Evolutionary conservation across 73 alveolate species (phyloP).

Genomic region (Uronychia binucleata): DNA sequence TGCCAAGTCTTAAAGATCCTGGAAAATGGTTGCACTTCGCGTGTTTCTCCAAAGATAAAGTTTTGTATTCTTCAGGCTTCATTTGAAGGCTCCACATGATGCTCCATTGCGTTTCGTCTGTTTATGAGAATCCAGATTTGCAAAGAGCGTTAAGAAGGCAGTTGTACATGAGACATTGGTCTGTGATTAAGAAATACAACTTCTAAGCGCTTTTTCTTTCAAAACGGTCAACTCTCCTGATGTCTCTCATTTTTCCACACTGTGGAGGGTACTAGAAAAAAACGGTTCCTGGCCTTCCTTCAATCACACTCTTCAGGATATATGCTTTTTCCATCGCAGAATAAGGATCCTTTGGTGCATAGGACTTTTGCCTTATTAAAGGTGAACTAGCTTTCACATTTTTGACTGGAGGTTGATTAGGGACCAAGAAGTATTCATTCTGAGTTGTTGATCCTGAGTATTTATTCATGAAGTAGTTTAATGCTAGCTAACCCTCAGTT

Average conservation of each 20-base stretch:
- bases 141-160: slow-evolving; percentile 40
- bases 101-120: slow-evolving; percentile 58
- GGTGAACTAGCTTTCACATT: not conserved
- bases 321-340: not conserved
- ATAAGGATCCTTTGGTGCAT: not conserved
- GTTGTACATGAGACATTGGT: slow-evolving; percentile 38
- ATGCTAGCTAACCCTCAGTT: no score
- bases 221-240: not conserved
- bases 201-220: not conserved
- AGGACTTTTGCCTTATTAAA: not conserved
- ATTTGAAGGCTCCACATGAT: slow-evolving; percentile 57
- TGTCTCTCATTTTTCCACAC: slow-evolving; percentile 20
- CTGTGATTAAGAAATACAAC: slow-evolving; percentile 18
- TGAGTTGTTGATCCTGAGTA: no score
- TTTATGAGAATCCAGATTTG: slow-evolving; percentile 34
- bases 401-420: not conserved
- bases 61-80: slow-evolving; percentile 33
- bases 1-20: slow-evolving; percentile 60
- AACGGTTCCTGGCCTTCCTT: not conserved
- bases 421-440: not conserved
- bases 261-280: slow-evolving; percentile 28
- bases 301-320: slow-evolving; percentile 10
- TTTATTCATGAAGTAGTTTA: no score
- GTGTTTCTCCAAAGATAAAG: slow-evolving; percentile 63
- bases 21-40: slow-evolving; percentile 85